These are phyloP conservation scores for Metschnikowia aberdeeniae DNA, from an alignment of 805 yeast genomes.

Conservation along the genomic window DNA sequence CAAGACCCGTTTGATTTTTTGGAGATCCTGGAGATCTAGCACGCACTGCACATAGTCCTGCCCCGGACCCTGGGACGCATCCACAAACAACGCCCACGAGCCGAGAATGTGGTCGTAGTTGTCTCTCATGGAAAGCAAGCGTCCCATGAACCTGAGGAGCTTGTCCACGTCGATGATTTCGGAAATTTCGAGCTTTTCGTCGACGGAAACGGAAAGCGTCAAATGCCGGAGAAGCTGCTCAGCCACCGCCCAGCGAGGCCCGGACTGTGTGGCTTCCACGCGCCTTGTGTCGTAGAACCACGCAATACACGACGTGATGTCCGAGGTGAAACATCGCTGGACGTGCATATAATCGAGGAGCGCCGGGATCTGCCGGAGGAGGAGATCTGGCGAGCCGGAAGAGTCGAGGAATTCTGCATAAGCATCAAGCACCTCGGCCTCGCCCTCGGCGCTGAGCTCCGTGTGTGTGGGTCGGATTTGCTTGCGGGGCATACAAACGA, in stretches of 20 bases:
- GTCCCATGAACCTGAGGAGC: conserved; percentile 24
- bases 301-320: conserved; percentile 27
- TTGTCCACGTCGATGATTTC: conserved; percentile 42
- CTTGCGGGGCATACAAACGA: conserved; percentile 12
- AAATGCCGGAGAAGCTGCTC: conserved; percentile 24
- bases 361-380: conserved; percentile 23
- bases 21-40: conserved; percentile 20
- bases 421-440: conserved; percentile 34
- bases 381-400: conserved; percentile 24
- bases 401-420: conserved; percentile 24
- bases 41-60: conserved; percentile 8
- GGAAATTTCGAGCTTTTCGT: conserved; percentile 21
- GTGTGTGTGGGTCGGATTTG: conserved; percentile 10
- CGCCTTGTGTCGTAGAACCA: conserved; percentile 28
- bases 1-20: conserved; percentile 25
- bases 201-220: conserved; percentile 24
- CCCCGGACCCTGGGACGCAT: conserved; percentile 21
- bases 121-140: conserved; percentile 32
- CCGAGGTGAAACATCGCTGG: conserved; percentile 30
- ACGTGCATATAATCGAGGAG: conserved; percentile 24
- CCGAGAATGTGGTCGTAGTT: conserved; percentile 23
- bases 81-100: conserved; percentile 35
- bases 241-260: conserved; percentile 24
- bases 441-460: conserved; percentile 19
- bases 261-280: conserved; percentile 5